Evolutionary conservation across 768 basidiomycete species (phyloP).

Genomic region (Flagelloscypha sp.): DNA sequence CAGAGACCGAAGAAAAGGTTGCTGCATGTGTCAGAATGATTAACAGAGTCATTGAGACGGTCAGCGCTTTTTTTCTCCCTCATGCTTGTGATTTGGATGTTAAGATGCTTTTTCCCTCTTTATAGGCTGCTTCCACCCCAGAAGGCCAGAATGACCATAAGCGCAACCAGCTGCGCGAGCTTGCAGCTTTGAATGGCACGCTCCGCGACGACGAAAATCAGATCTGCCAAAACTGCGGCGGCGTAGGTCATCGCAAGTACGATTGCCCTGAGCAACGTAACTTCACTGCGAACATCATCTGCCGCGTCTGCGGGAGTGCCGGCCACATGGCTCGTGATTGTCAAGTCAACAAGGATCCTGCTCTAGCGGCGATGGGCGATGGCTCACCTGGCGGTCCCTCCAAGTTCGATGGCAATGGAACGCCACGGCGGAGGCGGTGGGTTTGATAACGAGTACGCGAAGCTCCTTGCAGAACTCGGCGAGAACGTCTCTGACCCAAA

Average conservation of each 20-base stretch:
- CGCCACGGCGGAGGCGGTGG: constrained; percentile 56
- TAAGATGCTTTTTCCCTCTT: constrained; percentile 5
- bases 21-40: constrained; percentile 88
- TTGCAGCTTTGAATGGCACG: constrained; percentile 96
- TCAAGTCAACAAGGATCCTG: constrained; percentile 85
- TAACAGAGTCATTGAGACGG: constrained; percentile 96
- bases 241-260: constrained; percentile 94
- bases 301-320: constrained; percentile 95
- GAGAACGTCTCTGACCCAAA: constrained; percentile 53
- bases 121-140: constrained; percentile 93
- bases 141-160: constrained; percentile 99
- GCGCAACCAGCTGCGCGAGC: constrained; percentile 94
- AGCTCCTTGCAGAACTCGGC: constrained; percentile 95
- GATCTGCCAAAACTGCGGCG: constrained; percentile 95
- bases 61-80: constrained; percentile 29
- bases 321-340: constrained; percentile 99
- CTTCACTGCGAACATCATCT: constrained; percentile 99
- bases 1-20: constrained; percentile 89
- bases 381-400: constrained; percentile 36
- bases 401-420: constrained; percentile 35
- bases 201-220: constrained; percentile 99
- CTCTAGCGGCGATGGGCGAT: no score
- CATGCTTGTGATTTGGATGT: constrained; percentile 2
- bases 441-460: constrained; percentile 97
- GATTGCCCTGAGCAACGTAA: constrained; percentile 98